Base-by-base conservation (phyloP, 192 early-diverging fungal species). In the Phycomyces blakesleeanus region DNA sequence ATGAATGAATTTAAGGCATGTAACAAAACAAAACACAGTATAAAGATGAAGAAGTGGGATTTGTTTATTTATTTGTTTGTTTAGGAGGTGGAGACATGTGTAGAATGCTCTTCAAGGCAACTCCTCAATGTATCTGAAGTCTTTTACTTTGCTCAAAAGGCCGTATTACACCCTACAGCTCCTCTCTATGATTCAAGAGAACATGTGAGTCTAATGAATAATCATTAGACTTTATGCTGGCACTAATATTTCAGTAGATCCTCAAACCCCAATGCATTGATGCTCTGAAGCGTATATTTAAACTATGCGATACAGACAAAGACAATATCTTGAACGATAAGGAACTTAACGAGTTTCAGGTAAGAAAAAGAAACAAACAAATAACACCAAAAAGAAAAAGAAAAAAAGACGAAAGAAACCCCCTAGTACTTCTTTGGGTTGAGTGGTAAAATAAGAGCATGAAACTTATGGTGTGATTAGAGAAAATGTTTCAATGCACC, bases 71-170 rank as follows among this genome's bases (percentile, higher is more conserved):
- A 18, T 34, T 44, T 25, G n/a, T 14, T 9, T 14, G 37, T 66
- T 18, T 73, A 93, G 83, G 96, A 98, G 81, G 93, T 99, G 27
- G 97, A 99, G 78, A 95, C 96, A 5, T 96, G 96, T 75, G 93
- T 99, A 20, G 96, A 99, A 67, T 99, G 97, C 71, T 97, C 95
- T 0, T 94, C 95, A n/a, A 96, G 94, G 72, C 88, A 91, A 67
- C 81, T 90, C 24, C 75, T 97, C 40, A 98, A 97, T 71, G 93
- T 98, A 1, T 93, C 93, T 0, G 97, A 99, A 82, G 94, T 99
- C n/a, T 99, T 99, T 72, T 99, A 98, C 75, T 98, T 98, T 87
- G 97, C 97, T 5, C 97, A 99, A 83, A 98, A 98, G 74, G 97
- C 97, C 5, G 96, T 99, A 11, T 72, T 98, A 47, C 93, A 99